Evolutionary conservation across 306 rosid genomes (phyloP).

Genomic region (Cucumis cinereus): DNA sequence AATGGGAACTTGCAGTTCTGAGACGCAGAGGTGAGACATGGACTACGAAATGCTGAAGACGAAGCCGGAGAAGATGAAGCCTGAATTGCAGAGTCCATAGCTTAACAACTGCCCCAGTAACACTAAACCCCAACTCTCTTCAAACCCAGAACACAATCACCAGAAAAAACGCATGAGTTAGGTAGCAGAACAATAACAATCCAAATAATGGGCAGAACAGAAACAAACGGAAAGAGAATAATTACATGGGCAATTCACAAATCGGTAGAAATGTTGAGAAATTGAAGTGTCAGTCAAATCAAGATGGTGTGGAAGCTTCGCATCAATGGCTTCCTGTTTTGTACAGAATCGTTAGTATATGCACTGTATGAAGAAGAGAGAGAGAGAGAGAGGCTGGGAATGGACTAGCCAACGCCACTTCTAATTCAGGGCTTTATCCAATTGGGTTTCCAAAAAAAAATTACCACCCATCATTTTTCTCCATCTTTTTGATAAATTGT

Average conservation of each 20-base stretch:
- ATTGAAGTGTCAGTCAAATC: not conserved
- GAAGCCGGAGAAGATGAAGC: constrained; percentile 32
- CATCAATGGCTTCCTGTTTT: not conserved
- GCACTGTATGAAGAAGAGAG: not conserved
- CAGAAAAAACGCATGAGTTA: not conserved
- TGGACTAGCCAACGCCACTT: not conserved
- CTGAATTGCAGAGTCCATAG: constrained; percentile 42
- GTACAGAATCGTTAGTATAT: not conserved
- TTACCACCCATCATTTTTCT: not conserved
- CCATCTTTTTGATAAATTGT: not conserved
- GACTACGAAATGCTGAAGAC: constrained; percentile 29
- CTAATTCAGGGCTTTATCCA: constrained; percentile 1
- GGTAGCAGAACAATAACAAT: not conserved
- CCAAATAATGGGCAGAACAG: not conserved
- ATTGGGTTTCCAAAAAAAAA: not conserved
- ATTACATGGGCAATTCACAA: not conserved
- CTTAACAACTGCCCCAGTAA: not conserved
- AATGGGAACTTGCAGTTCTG: constrained; percentile 43
- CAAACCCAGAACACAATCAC: not conserved
- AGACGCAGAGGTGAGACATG: constrained; percentile 34
- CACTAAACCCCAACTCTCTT: not conserved
- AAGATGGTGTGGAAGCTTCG: not conserved
- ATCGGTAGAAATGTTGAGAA: not conserved
- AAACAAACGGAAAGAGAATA: not conserved
- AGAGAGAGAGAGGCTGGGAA: not conserved